phyloP scores from a whole-genome alignment of 495 filamentous ascomycete species.

The Talaromyces proteolyticus region DNA sequence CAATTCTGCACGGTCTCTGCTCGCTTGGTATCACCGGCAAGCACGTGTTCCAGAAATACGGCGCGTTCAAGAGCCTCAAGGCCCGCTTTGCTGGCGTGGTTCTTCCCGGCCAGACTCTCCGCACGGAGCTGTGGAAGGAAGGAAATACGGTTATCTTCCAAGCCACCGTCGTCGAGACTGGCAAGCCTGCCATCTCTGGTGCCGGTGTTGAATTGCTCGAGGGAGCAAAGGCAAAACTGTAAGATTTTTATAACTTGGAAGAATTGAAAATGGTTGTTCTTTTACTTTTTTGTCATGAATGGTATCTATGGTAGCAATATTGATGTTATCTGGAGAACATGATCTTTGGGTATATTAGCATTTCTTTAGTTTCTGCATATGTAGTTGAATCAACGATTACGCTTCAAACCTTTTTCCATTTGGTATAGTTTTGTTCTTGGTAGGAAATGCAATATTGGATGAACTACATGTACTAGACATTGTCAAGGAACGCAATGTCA shows the following conservation, averaged over 20 bases:
- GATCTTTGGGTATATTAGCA: too few species aligned
- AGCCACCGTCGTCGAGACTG: conserved; percentile 91
- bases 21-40: conserved; percentile 91
- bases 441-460: too few species aligned
- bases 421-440: too few species aligned
- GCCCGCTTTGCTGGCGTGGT: conserved; percentile 93
- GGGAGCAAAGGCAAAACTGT: conserved; percentile 55
- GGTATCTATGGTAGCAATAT: neutral
- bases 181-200: conserved; percentile 83
- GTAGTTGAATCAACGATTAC: too few species aligned
- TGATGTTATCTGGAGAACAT: too few species aligned
- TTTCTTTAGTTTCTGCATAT: neutral
- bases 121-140: conserved; percentile 98
- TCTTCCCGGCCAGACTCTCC: conserved; percentile 85
- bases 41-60: conserved; percentile 80
- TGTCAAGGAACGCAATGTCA: too few species aligned
- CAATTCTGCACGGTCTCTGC: conserved; percentile 94
- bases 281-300: neutral
- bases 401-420: too few species aligned
- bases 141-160: conserved; percentile 87
- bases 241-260: conserved; percentile 20
- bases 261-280: neutral
- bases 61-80: conserved; percentile 88
- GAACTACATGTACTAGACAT: too few species aligned
- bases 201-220: conserved; percentile 80